Evolutionary conservation across 768 basidiomycete species (phyloP).

Genomic region (Xanthoconium purpureum): DNA sequence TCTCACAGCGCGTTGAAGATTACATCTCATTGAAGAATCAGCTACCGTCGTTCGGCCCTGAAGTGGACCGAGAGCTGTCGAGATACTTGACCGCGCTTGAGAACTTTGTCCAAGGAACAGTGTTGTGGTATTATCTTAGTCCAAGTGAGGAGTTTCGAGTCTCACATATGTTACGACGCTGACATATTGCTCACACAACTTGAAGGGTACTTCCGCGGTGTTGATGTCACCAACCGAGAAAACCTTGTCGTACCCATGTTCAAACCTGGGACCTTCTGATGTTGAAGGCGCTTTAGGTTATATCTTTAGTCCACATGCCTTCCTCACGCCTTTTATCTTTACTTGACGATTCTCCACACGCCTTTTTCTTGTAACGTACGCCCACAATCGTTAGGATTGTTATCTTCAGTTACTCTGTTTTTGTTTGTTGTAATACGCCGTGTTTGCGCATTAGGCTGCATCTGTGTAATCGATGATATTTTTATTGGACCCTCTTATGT

Average conservation of each 20-base stretch:
- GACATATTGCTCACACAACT: neutral
- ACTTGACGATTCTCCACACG: neutral
- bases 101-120: conserved; percentile 39
- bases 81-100: conserved; percentile 36
- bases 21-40: conserved; percentile 32
- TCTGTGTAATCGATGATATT: conserved; percentile 5
- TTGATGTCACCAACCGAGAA: conserved; percentile 32
- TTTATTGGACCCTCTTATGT: neutral
- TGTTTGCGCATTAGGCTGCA: conserved; percentile 1
- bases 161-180: conserved; percentile 6
- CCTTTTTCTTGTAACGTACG: conserved; percentile 14
- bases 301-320: neutral
- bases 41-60: conserved; percentile 35
- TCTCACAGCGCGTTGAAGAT: conserved; percentile 33
- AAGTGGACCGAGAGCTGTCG: conserved; percentile 34
- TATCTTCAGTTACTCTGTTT: neutral
- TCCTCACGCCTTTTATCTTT: neutral
- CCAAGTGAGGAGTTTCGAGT: conserved; percentile 29
- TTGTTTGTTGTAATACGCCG: conserved; percentile 14
- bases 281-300: neutral
- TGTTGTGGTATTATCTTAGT: conserved; percentile 40
- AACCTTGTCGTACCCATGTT: conserved; percentile 32
- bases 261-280: conserved; percentile 24
- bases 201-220: conserved; percentile 33
- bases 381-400: conserved; percentile 14